phyloP scores from a whole-genome alignment of 1,284 basidiomycete species.

The Exobasidium rhododendri region DNA sequence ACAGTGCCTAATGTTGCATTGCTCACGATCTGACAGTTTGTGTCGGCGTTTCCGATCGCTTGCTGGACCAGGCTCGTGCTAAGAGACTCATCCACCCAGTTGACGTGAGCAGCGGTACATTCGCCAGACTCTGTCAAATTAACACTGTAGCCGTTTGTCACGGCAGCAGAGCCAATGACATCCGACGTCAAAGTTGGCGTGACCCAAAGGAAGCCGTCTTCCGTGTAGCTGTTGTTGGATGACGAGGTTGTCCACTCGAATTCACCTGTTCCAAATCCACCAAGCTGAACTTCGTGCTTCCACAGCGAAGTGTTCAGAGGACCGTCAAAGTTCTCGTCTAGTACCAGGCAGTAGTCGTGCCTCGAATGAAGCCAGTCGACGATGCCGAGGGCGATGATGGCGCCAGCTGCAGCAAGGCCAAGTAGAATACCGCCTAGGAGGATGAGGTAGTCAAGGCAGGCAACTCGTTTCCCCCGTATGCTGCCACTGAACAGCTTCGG shows the following conservation, averaged over 20 bases:
- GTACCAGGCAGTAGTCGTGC: constrained; percentile 62
- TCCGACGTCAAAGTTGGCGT: constrained; percentile 79
- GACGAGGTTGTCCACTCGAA: constrained; percentile 84
- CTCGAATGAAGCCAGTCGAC: constrained; percentile 16
- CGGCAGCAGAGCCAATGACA: constrained; percentile 63
- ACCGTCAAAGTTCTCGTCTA: constrained; percentile 72
- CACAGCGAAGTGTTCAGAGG: constrained; percentile 65
- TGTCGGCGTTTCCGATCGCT: constrained; percentile 42
- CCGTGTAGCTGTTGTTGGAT: constrained; percentile 67
- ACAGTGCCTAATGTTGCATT: constrained; percentile 58
- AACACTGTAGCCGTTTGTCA: constrained; percentile 70
- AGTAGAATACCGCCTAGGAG: constrained; percentile 18
- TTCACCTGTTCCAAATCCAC: constrained; percentile 79
- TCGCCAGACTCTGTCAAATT: constrained; percentile 71
- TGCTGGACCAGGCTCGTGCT: not conserved
- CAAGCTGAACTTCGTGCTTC: constrained; percentile 73
- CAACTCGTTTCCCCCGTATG: not conserved
- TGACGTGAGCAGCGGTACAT: constrained; percentile 62
- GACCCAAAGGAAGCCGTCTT: constrained; percentile 73
- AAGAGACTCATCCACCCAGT: constrained; percentile 36
- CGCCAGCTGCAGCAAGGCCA: constrained; percentile 14
- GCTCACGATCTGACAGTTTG: constrained; percentile 57
- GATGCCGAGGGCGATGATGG: constrained; percentile 22
- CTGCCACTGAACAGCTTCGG: constrained; percentile 1
- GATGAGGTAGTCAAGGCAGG: not conserved